Evolutionary conservation across 2,329 filamentous ascomycete genomes (phyloP), one percentile per base, ranked within the genome.

Genomic region (Trichoderma sp.): DNA sequence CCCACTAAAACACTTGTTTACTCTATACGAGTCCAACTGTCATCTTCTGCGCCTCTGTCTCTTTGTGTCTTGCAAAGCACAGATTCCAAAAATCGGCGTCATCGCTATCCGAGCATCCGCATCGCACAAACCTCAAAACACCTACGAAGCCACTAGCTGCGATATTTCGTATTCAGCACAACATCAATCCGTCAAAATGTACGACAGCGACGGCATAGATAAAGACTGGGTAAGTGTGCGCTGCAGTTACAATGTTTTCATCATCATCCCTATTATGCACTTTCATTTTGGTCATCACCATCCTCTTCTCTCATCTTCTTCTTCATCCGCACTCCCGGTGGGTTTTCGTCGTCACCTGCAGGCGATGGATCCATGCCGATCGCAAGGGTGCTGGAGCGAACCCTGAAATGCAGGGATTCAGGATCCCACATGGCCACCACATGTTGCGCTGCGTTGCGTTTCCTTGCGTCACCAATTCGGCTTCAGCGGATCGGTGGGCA

Each of bases 381-480:
- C 50, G 59, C 59, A 39, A 64, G 68, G 61, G 68, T 55, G 13
- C 26, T 47, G 39, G 26, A 47, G 47, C 43, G 39, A 70, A 70
- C 68, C 68, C 68, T 70, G 68, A 70, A 61, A 70, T 57, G 64
- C 64, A 58, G 57, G 50, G 64, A 58, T 67, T 20, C 64, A 23
- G 64, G 43, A 57, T 50, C 36, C 47, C 63, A 53, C 39, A 26
- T 23, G 61, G 43, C 43, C 43, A 47, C 43, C 39, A 30, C 17
- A 32, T 34, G 64, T 39, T 58, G 55, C 55, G 55, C 43, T 65
- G 59, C 68, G 63, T 55, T 67, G 50, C 32, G 58, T 61, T 39
- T 39, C 61, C 36, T 58, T 68, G 65, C 68, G 68, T 70, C 68
- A 70, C 68, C 59, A 20, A 36, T 58, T 58, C 68, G 68, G 68